These are phyloP conservation scores for Nitzschia sp. DNA, from an alignment of 108 stramenopile species.

Conservation along the genomic window DNA sequence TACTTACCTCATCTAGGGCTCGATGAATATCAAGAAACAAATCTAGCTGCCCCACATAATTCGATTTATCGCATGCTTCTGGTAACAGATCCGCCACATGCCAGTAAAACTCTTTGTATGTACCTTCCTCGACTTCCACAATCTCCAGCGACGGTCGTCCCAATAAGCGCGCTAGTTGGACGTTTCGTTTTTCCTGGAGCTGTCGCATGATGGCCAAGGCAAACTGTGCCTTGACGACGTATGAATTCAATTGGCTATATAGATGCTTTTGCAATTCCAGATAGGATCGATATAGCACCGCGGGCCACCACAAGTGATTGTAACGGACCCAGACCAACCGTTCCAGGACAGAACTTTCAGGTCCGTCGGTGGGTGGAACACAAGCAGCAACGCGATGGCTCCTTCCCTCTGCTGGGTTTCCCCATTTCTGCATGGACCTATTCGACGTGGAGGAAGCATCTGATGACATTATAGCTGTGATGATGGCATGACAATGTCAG, in stretches of 20 bases:
- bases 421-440: slow-evolving; percentile 31
- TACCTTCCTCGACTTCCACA: slow-evolving; percentile 17
- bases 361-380: no score
- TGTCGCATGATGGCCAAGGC: slow-evolving; percentile 33
- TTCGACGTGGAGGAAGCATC: not conserved
- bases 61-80: slow-evolving; percentile 17
- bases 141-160: slow-evolving; percentile 22
- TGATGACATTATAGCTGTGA: no score
- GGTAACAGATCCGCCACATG: slow-evolving; percentile 23
- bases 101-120: slow-evolving; percentile 24
- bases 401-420: slow-evolving; percentile 10
- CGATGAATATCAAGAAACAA: slow-evolving; percentile 28
- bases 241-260: slow-evolving; percentile 13
- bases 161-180: slow-evolving; percentile 21
- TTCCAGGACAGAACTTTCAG: slow-evolving; percentile 19
- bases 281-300: slow-evolving; percentile 21
- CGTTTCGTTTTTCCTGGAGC: slow-evolving; percentile 7
- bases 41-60: slow-evolving; percentile 3
- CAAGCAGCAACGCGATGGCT: no score
- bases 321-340: slow-evolving; percentile 31
- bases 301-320: slow-evolving; percentile 22
- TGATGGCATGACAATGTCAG: no score
- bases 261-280: slow-evolving; percentile 20
- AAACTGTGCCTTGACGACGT: slow-evolving; percentile 26
- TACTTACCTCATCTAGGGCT: slow-evolving; percentile 21